Evolutionary conservation across 2,329 filamentous ascomycete species (phyloP), one percentile per base, ranked within the genome.

Genomic region (Calcarisporium arbuscula): DNA sequence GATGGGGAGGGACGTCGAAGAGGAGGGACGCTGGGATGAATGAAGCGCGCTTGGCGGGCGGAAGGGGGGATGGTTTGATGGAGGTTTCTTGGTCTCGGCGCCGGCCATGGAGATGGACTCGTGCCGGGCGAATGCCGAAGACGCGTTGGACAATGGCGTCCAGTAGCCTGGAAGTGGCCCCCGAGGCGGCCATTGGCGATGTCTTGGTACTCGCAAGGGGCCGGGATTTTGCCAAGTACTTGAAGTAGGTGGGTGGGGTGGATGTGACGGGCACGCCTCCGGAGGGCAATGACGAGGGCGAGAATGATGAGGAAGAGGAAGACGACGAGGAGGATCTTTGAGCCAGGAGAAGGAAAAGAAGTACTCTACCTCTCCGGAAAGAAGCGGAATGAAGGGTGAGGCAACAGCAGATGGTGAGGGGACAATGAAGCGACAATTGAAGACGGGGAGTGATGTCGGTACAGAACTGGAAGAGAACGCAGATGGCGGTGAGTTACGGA

Each of bases 221-320:
- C 79, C 81, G 0, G 82, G 82, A 20, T 77, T 57, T 34, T 64
- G 72, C 83, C 82, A n/a, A 88, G 56, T 83, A 85, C 25, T 66
- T 58, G 54, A 85, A 85, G 3, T 82, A n/a, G n/a, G n/a, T n/a
- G n/a, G n/a, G n/a, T n/a, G n/a, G n/a, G n/a, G n/a, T n/a, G n/a
- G n/a, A n/a, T n/a, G n/a, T n/a, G n/a, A n/a, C n/a, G n/a, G n/a
- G n/a, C n/a, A n/a, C n/a, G n/a, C n/a, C n/a, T n/a, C n/a, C n/a
- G n/a, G n/a, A n/a, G n/a, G n/a, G n/a, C n/a, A n/a, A n/a, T n/a
- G n/a, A n/a, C n/a, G n/a, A n/a, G n/a, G n/a, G n/a, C 73, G 44
- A 80, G 70, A 34, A 80, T 65, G 45, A 78, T 74, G 39, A 84
- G 62, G 34, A 74, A 72, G 39, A 84, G 62, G 34, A 74, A 72